phyloP scores from a whole-genome alignment of 176 grass and related monocot species.

The Tillandsia fasciculata region DNA sequence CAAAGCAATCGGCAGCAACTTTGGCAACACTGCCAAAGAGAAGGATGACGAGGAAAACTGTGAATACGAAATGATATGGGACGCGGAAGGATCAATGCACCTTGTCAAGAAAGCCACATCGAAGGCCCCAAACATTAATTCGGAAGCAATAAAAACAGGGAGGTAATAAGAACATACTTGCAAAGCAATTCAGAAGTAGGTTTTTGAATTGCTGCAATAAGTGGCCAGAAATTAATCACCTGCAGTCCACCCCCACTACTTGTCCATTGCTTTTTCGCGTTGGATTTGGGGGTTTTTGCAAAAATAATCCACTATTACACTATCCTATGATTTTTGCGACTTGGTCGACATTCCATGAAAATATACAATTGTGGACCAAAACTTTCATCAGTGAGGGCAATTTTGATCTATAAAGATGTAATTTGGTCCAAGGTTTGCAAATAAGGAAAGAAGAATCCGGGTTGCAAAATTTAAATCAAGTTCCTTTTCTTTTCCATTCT shows the following conservation, averaged over 20 bases:
- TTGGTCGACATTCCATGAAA: no score
- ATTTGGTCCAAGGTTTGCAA: no score
- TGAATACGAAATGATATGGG: constrained; percentile 93
- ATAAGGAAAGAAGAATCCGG: no score
- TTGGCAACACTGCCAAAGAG: constrained; percentile 64
- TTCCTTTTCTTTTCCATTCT: not conserved
- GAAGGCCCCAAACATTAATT: constrained; percentile 20
- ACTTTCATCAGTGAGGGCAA: no score
- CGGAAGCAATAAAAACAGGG: constrained; percentile 33
- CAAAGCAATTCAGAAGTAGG: not conserved
- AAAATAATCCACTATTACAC: no score
- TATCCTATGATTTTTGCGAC: no score
- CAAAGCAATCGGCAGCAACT: constrained; percentile 39
- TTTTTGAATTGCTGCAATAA: not conserved
- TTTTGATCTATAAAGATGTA: no score
- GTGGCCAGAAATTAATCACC: not conserved
- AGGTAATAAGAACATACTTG: constrained; percentile 33
- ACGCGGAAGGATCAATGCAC: constrained; percentile 88
- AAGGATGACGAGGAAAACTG: constrained; percentile 75
- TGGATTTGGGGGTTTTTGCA: no score
- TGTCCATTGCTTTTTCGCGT: no score
- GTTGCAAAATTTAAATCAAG: not conserved
- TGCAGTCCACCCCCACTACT: no score
- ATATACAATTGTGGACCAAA: no score
- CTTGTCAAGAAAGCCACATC: constrained; percentile 51